Evolutionary conservation across 2,329 filamentous ascomycete genomes (phyloP), one percentile per base, ranked within the genome.

Genomic region (Microsporum ferrugineum): DNA sequence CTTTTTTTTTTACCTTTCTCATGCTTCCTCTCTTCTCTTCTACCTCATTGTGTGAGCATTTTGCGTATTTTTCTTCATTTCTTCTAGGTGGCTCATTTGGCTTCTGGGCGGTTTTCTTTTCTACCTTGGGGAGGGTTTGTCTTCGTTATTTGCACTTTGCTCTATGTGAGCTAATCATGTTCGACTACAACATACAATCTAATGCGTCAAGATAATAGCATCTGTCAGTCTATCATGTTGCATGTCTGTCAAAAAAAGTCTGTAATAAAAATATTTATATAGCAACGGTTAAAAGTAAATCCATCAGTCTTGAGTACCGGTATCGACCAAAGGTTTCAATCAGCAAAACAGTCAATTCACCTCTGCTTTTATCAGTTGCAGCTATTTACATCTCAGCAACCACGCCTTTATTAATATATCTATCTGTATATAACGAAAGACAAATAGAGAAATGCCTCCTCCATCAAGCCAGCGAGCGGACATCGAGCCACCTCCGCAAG

Each of bases 401-500:
- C 17, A 23, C 17, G 17, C 17, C 17, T 23, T 23, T 23, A 23
- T 23, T 23, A 23, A 23, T 23, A 23, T 23, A 23, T 23, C 17
- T 23, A 23, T 23, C 17, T 23, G 17, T 23, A 23, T 23, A 23
- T 2, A 31, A 53, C 47, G 29, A 12, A 29, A 33, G 12, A 29
- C 5, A 23, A 6, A 38, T 4, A 45, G 27, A 17, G 14, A 12
- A 23, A 77, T 78, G 76, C 75, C 75, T 49, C 70, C 76, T n/a
- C 73, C 75, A 29, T 71, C 74, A 7, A 69, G 66, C 58, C 72
- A 76, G 47, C 68, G 69, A 63, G 69, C 68, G 27, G 71, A 75
- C 43, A 71, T 74, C 55, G 74, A 76, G 53, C 75, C 75, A 17
- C 75, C 76, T 1, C 71, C 71, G 17, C 71, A 77, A 63, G 68